phyloP scores from a whole-genome alignment of 2,329 filamentous ascomycete genomes.

The Xylariaceae sp. region DNA sequence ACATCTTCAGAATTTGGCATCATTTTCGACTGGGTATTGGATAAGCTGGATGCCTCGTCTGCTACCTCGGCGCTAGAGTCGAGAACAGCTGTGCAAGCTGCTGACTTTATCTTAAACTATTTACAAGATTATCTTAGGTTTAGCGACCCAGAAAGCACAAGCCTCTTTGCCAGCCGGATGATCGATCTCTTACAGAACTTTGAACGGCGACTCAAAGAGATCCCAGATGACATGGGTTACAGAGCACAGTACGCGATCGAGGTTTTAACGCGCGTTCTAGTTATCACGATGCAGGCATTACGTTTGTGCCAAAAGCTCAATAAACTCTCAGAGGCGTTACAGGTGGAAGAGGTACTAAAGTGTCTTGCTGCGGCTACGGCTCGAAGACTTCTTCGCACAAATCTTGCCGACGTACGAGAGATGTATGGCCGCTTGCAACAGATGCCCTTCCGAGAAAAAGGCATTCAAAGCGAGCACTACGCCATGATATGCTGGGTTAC shows the following conservation, averaged over 20 bases:
- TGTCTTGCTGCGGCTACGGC: slow-evolving; percentile 48
- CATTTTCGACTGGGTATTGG: slow-evolving; percentile 63
- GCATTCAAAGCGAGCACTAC: slow-evolving; percentile 55
- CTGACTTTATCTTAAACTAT: slow-evolving; percentile 56
- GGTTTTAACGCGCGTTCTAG: slow-evolving; percentile 45
- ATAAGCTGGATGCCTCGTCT: slow-evolving; percentile 45
- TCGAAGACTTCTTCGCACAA: slow-evolving; percentile 48
- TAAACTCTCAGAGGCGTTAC: slow-evolving; percentile 46
- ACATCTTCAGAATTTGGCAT: slow-evolving; percentile 67
- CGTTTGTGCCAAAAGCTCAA: slow-evolving; percentile 50
- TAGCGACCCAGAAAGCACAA: slow-evolving; percentile 41
- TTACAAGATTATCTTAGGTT: slow-evolving; percentile 52
- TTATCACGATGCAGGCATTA: slow-evolving; percentile 48
- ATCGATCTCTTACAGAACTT: slow-evolving; percentile 52
- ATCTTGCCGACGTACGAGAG: slow-evolving; percentile 50
- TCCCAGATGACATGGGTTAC: slow-evolving; percentile 14
- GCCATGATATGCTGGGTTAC: slow-evolving; percentile 63
- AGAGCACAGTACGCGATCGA: slow-evolving; percentile 44
- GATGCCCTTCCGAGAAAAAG: slow-evolving; percentile 53
- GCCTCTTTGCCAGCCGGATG: slow-evolving; percentile 51
- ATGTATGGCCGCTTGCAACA: slow-evolving; percentile 57
- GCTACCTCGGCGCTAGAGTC: slow-evolving; percentile 19
- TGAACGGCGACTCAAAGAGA: slow-evolving; percentile 43
- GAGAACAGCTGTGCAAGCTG: slow-evolving; percentile 41
- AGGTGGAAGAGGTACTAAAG: slow-evolving; percentile 57